Percentiles rank a stretch among this genome's conserved stretches.
Conservation (phyloP, 805 yeast genomes). For the Sugiyamaella floridensis region DNA sequence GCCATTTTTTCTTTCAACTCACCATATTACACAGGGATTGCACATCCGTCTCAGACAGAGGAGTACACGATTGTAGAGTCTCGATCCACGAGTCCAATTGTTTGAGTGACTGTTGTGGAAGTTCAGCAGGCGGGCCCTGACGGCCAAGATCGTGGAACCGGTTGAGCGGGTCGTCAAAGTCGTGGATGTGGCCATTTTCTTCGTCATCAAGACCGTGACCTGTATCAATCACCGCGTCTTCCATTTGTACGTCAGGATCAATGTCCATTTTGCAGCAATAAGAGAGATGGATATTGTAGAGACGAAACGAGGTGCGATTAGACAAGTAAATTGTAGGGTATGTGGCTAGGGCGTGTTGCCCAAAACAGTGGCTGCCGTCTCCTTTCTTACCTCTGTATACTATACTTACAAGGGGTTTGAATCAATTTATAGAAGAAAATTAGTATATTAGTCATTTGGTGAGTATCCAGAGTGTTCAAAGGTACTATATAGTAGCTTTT, state of each 20-base stretch:
- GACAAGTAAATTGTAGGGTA: background rate
- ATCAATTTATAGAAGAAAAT: too few relatives aligned
- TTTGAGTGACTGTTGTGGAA: constrained; percentile 38
- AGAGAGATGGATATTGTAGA: background rate
- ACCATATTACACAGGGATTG: constrained; percentile 77
- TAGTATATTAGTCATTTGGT: too few relatives aligned
- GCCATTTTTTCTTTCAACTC: constrained; percentile 27
- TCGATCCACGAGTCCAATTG: constrained; percentile 90
- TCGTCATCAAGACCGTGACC: constrained; percentile 70
- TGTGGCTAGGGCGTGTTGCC: background rate
- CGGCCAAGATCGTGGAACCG: constrained; percentile 21
- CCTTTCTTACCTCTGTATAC: too few relatives aligned
- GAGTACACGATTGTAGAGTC: constrained; percentile 37
- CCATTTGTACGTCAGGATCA: constrained; percentile 36
- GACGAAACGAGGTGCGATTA: background rate
- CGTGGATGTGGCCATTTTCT: constrained; percentile 37
- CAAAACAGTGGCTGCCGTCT: too few relatives aligned
- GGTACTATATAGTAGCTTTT: too few relatives aligned
- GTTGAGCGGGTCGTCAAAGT: constrained; percentile 8
- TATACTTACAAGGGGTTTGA: too few relatives aligned
- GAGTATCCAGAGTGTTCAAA: too few relatives aligned
- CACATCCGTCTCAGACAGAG: constrained; percentile 68
- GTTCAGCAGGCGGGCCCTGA: constrained; percentile 1
- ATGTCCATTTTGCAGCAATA: constrained; percentile 26
- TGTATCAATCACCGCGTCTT: constrained; percentile 45